Conservation (phyloP, 768 basidiomycete genomes). For the Lactarius evosmus region DNA sequence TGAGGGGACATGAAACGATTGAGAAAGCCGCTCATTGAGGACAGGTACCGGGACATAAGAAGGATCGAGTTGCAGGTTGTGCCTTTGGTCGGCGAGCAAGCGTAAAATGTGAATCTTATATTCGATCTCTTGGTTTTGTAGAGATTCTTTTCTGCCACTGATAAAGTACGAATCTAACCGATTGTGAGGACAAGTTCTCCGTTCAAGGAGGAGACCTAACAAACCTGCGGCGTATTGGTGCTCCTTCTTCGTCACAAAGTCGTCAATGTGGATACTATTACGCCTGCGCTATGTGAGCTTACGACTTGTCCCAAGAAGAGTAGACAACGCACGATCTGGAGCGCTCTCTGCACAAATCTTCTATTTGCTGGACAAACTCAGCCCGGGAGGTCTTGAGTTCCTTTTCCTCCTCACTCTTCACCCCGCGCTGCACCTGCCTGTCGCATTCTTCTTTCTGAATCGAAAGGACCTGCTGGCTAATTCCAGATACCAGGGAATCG, state of each 20-base stretch:
- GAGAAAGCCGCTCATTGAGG: conserved; percentile 10
- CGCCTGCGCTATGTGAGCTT: neutral
- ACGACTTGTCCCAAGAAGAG: neutral
- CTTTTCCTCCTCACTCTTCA: neutral
- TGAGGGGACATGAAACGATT: conserved; percentile 15
- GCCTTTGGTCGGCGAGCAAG: conserved; percentile 14
- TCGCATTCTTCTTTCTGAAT: conserved; percentile 20
- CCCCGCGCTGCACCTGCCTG: conserved; percentile 10
- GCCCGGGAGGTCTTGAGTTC: neutral
- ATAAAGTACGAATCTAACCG: conserved; percentile 16
- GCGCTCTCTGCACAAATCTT: conserved; percentile 10
- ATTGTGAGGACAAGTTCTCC: neutral
- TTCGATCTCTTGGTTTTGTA: conserved; percentile 21
- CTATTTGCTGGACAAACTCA: conserved; percentile 11
- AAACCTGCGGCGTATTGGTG: conserved; percentile 5
- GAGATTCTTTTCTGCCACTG: conserved; percentile 8
- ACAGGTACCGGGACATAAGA: conserved; percentile 19
- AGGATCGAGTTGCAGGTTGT: conserved; percentile 24
- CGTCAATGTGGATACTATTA: conserved; percentile 4
- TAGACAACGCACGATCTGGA: conserved; percentile 9
- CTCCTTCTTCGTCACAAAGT: conserved; percentile 14
- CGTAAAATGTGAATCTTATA: conserved; percentile 12
- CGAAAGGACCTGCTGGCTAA: neutral
- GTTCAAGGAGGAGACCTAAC: neutral
- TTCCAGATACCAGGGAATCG: conserved; percentile 1